Conservation (phyloP, 768 basidiomycete genomes). For the Rickenella mellea region DNA sequence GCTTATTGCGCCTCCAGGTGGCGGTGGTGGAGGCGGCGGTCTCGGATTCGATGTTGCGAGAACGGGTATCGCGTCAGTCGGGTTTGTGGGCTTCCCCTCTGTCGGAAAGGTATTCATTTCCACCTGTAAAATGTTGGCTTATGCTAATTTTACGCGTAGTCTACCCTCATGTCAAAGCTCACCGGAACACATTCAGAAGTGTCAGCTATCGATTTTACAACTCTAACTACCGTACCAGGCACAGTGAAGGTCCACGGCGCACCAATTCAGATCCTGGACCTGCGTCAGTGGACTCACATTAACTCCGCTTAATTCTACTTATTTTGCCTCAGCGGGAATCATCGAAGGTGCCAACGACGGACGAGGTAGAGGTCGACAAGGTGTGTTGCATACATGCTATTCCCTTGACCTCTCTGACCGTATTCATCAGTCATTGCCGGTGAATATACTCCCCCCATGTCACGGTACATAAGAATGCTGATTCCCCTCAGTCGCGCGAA, state of each 20-base stretch:
- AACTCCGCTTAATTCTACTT: slow-evolving; percentile 3
- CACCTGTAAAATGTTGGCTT: background rate
- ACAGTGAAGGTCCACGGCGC: slow-evolving; percentile 93
- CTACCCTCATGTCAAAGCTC: slow-evolving; percentile 88
- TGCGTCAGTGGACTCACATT: slow-evolving; percentile 46
- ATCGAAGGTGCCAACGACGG: slow-evolving; percentile 98
- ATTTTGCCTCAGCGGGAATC: slow-evolving; percentile 64
- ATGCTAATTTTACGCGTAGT: slow-evolving; percentile 31
- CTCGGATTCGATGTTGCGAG: slow-evolving; percentile 96
- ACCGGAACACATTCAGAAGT: slow-evolving; percentile 96
- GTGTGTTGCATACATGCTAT: slow-evolving; percentile 27
- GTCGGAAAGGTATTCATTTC: slow-evolving; percentile 76
- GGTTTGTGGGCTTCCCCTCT: slow-evolving; percentile 88
- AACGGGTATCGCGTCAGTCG: slow-evolving; percentile 95
- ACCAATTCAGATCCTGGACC: slow-evolving; percentile 88
- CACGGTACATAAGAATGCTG: slow-evolving; percentile 7
- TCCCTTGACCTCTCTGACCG: slow-evolving; percentile 15
- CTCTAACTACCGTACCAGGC: slow-evolving; percentile 90
- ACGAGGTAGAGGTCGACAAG: slow-evolving; percentile 91
- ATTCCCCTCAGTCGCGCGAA: slow-evolving; percentile 69
- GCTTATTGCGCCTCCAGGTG: slow-evolving; percentile 68
- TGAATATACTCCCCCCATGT: slow-evolving; percentile 20
- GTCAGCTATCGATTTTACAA: slow-evolving; percentile 95
- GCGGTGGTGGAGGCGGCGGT: slow-evolving; percentile 81
- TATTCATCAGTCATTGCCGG: slow-evolving; percentile 59